Percentiles rank a stretch among this genome's conserved stretches.
phyloP scores from a whole-genome alignment of 1,139 yeast genomes.

The Nematodospora anomalae region DNA sequence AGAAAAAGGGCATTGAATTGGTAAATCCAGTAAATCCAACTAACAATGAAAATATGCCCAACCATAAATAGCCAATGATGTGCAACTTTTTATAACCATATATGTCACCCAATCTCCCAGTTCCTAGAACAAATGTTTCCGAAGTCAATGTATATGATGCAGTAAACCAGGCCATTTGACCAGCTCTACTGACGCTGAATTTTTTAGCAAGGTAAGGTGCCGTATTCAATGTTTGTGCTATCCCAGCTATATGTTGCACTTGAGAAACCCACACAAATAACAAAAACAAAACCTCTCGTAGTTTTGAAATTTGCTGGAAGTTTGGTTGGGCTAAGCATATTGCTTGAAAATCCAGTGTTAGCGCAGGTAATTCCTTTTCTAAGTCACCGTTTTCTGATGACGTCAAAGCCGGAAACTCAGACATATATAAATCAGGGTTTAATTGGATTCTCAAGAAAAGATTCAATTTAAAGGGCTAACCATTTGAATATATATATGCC shows the following conservation, averaged over 20 bases:
- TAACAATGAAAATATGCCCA: conserved; percentile 49
- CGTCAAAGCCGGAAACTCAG: not conserved
- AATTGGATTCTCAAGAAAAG: not conserved
- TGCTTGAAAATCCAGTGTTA: not conserved
- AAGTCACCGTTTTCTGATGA: not conserved
- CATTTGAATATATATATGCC: no score
- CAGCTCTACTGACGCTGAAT: conserved; percentile 38
- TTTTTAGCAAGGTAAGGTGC: conserved; percentile 34
- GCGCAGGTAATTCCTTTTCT: not conserved
- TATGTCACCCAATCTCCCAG: conserved; percentile 67
- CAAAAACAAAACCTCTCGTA: conserved; percentile 24
- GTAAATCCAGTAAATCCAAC: conserved; percentile 52
- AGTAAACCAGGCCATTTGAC: conserved; percentile 58
- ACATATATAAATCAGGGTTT: not conserved
- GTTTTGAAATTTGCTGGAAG: conserved; percentile 19
- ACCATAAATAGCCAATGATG: conserved; percentile 49
- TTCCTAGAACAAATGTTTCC: conserved; percentile 60
- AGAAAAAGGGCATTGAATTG: conserved; percentile 43
- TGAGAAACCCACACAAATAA: conserved; percentile 41
- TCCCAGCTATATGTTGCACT: conserved; percentile 50
- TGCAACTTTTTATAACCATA: conserved; percentile 55
- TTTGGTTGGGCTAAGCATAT: conserved; percentile 12
- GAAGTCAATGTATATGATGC: conserved; percentile 59
- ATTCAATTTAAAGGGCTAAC: not conserved
- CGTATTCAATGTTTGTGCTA: conserved; percentile 47